These are phyloP conservation scores for Hypoxylon fuscum DNA, from an alignment of 495 filamentous ascomycete species.

Conservation along the genomic window DNA sequence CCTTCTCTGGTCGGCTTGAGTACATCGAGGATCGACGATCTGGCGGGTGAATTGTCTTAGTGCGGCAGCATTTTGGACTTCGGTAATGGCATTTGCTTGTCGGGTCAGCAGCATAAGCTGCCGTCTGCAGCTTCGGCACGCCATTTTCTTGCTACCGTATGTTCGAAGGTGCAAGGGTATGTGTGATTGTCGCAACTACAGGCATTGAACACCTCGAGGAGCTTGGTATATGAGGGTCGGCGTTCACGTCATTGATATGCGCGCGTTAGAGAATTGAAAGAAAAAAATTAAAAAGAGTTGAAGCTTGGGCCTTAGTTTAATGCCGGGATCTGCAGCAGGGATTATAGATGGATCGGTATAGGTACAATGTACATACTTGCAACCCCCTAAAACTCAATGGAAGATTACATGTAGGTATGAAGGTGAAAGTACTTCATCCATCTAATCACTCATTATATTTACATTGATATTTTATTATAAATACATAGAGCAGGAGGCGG, in stretches of 20 bases:
- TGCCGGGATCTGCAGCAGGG: conserved; percentile 28
- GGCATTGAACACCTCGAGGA: conserved; percentile 3
- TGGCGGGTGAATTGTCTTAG: conserved; percentile 23
- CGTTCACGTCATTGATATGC: conserved; percentile 38
- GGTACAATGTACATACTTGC: conserved; percentile 2
- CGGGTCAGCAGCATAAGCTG: conserved; percentile 44
- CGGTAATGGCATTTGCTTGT: conserved; percentile 28
- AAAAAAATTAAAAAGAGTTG: conserved; percentile 11
- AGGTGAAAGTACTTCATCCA: too few relatives aligned
- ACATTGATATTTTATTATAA: too few relatives aligned
- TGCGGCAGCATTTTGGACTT: conserved; percentile 31
- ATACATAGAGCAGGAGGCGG: too few relatives aligned
- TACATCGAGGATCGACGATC: not conserved
- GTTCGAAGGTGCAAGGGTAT: not conserved
- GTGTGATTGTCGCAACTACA: not conserved
- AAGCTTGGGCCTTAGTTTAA: conserved; percentile 26
- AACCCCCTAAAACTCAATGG: not conserved
- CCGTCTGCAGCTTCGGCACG: conserved; percentile 45
- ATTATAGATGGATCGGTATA: conserved; percentile 1
- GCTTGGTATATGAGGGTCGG: conserved; percentile 1
- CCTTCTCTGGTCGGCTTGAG: conserved; percentile 28
- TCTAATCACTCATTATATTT: too few relatives aligned
- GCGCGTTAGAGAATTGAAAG: conserved; percentile 19
- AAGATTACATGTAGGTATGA: too few relatives aligned
- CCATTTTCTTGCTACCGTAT: conserved; percentile 37